Percentiles rank a stretch among this genome's conserved stretches.
Evolutionary conservation across 768 basidiomycete genomes (phyloP).

Genomic region (Crucibulum laeve): DNA sequence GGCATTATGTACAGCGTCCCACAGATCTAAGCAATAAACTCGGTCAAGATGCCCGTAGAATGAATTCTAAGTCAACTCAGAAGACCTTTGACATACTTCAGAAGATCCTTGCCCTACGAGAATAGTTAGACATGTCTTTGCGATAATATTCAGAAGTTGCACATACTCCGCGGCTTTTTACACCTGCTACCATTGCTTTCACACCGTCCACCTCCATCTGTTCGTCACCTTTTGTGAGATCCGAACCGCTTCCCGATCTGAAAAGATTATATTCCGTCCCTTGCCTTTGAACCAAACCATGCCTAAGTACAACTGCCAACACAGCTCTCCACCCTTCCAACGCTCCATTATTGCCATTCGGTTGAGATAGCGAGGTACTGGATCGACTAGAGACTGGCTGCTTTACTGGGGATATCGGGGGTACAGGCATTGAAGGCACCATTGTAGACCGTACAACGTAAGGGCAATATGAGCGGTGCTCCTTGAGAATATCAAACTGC

Average conservation of each 20-base stretch:
- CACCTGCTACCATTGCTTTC: slow-evolving; percentile 72
- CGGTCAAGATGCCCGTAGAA: not conserved
- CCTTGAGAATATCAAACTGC: slow-evolving; percentile 71
- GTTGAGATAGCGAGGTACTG: slow-evolving; percentile 23
- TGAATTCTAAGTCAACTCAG: slow-evolving; percentile 39
- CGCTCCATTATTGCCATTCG: slow-evolving; percentile 23
- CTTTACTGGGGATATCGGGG: slow-evolving; percentile 9
- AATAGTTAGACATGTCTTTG: slow-evolving; percentile 3
- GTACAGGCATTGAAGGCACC: slow-evolving; percentile 51
- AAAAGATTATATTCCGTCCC: slow-evolving; percentile 28
- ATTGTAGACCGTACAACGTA: slow-evolving; percentile 69
- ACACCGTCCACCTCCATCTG: slow-evolving; percentile 46
- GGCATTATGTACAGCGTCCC: not conserved
- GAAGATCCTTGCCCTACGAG: slow-evolving; percentile 60
- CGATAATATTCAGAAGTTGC: not conserved
- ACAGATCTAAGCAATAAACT: slow-evolving; percentile 1
- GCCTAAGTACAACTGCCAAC: slow-evolving; percentile 61
- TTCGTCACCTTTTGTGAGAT: slow-evolving; percentile 14
- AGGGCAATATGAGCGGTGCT: slow-evolving; percentile 86
- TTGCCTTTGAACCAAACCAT: slow-evolving; percentile 59
- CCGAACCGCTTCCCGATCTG: slow-evolving; percentile 13
- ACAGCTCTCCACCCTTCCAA: slow-evolving; percentile 82
- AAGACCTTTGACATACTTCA: slow-evolving; percentile 68
- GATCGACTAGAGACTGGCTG: slow-evolving; percentile 9
- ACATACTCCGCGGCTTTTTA: slow-evolving; percentile 73